Evolutionary conservation across 345 rosid genomes (phyloP), one percentile per base, ranked within the genome.

Genomic region (Melaleuca alternifolia): DNA sequence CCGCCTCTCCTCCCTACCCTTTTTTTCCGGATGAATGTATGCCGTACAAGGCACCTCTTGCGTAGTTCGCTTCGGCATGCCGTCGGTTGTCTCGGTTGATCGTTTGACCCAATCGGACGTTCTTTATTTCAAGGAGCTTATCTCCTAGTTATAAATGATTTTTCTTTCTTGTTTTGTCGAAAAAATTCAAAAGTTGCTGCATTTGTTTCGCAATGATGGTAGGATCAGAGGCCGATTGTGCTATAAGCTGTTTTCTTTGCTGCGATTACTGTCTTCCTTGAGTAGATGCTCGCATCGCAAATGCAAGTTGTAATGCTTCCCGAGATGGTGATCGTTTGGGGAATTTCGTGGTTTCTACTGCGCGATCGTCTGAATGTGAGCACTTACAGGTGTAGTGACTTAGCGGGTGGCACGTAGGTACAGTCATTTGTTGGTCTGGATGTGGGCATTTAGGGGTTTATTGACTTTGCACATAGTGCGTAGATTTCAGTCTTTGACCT

Each of bases 21-120:
- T 6, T 82, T 51, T 44, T 57, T 86, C 28, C 59, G 24, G 88
- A 88, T 86, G 91, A 89, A 89, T 92, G 88, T 90, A 89, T 91
- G 87, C 87, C 91, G 88, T 91, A 90, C 82, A 92, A 92, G 93
- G 89, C 87, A 85, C 76, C 88, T 76, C 82, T 62, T 87, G 81
- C 81, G 48, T 37, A 9, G 81, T 37, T 71, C 48, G 48, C 44
- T 20, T 71, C 23, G 81, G 81, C 81, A 41, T 71, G 81, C 48
- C 26, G 81, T 41, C 48, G 81, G 23, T 71, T 37, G 48, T 10
- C 48, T 37, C 81, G 12, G 81, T 71, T 11, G 81, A 71, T 71
- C 81, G 48, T 5, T 37, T 41, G 81, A 71, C 18, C 48, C 81
- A 71, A 71, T 71, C 81, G 81, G 81, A 71, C 37, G 26, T 71